Base-by-base conservation (phyloP, 352 stramenopile genomes). In the Phytophthora fragariae region DNA sequence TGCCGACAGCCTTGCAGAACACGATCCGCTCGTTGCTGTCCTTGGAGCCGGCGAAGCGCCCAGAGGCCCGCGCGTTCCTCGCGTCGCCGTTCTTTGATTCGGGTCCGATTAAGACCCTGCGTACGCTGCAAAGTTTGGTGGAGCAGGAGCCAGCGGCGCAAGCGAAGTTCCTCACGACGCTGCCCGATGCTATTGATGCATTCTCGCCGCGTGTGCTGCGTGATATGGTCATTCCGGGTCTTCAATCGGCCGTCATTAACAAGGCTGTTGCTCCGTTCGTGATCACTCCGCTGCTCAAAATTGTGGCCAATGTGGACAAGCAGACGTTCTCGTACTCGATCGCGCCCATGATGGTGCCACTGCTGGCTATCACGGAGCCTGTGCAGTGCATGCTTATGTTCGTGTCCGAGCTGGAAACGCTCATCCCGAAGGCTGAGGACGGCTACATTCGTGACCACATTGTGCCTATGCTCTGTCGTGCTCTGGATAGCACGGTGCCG, bases 311-410 rank as follows among this genome's bases (percentile, higher is more conserved):
- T 70, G 85, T 95, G 27, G 88, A 95, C 77, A 97, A 97, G 71
- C 82, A 83, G 49, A 95, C 88, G 5, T 95, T 97, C 57, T 73
- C 75, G n/a, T 78, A 86, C 62, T 84, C 84, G 19, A 92, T 97
- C 24, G 86, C 86, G 12, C 85, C 81, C 1, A 94, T 97, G 88
- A 89, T 97, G 83, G 81, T 95, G 44, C 77, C 85, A 14, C 76
- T 97, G 19, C 73, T 97, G 31, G 80, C 81, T 4, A 97, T 97
- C 63, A 85, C 85, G n/a, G 90, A 97, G 70, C 90, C 90, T 1
- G 88, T 95, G 35, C 90, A 97, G 71, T 95, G 88, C 63, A 97
- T 97, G 90, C 87, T 97, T 46, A 97, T 95, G 88, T 97, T 97
- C 52, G 90, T 97, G 11, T 94, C 87, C 33, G 89, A 95, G 57